phyloP scores from a whole-genome alignment of 2,329 filamentous ascomycete genomes.

The Dendrostoma leiphaemia region DNA sequence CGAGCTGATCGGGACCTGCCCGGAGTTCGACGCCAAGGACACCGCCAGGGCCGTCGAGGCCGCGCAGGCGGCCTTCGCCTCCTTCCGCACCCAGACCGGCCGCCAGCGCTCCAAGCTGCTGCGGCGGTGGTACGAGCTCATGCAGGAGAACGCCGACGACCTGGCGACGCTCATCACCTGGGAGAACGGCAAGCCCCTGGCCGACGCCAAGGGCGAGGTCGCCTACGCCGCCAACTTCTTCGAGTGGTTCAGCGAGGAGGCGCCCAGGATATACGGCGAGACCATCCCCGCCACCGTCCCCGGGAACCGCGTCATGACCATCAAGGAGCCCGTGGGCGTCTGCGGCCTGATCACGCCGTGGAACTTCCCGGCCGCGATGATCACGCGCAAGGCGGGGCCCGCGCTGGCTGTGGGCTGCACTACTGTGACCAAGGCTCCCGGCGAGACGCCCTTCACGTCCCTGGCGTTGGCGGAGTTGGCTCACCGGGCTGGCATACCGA shows the following conservation, averaged over 20 bases:
- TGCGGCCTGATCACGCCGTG: conserved; percentile 82
- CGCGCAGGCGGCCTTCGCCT: conserved; percentile 72
- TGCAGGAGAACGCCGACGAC: conserved; percentile 76
- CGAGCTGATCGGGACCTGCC: conserved; percentile 75
- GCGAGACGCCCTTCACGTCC: conserved; percentile 88
- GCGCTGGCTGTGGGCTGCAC: conserved; percentile 94
- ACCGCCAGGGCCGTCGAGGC: conserved; percentile 77
- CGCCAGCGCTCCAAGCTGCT: conserved; percentile 73
- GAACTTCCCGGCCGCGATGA: conserved; percentile 84
- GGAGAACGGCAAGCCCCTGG: conserved; percentile 85
- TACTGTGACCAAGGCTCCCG: conserved; percentile 85
- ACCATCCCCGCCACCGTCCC: conserved; percentile 69
- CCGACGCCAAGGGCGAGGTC: conserved; percentile 71
- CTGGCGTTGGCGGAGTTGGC: conserved; percentile 85
- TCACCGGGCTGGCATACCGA: conserved; percentile 82
- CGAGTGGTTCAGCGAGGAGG: conserved; percentile 81
- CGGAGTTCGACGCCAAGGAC: conserved; percentile 79
- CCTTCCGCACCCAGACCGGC: conserved; percentile 69
- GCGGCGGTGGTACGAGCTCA: conserved; percentile 77
- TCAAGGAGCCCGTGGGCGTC: conserved; percentile 83
- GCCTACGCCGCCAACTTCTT: conserved; percentile 73
- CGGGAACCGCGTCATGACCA: conserved; percentile 72
- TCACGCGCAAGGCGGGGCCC: conserved; percentile 67
- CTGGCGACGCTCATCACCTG: conserved; percentile 80
- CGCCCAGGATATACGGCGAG: conserved; percentile 70